A percentile compares a stretch with the other conserved stretches of the same genome.
Conservation (phyloP, 2,329 filamentous ascomycete species). For the Oidium heveae region DNA sequence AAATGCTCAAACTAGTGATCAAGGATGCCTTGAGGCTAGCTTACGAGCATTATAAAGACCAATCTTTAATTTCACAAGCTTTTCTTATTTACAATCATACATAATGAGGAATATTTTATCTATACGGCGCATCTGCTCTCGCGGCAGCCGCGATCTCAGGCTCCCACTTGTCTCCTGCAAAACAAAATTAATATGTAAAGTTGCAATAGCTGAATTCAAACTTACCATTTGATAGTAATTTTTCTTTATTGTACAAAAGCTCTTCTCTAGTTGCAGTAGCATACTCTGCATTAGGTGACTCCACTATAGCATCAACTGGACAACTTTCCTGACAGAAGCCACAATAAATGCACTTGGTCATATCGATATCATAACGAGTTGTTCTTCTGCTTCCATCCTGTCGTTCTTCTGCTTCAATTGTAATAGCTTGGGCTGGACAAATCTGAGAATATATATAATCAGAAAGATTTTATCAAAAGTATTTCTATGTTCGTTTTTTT, state of each 20-base stretch:
- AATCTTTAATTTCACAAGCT: too few species aligned
- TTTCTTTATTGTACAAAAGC: conserved; percentile 90
- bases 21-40: too few species aligned
- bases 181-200: neutral
- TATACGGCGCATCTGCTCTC: conserved; percentile 78
- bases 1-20: too few species aligned
- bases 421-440: conserved; percentile 94
- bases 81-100: too few species aligned
- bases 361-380: conserved; percentile 96
- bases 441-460: conserved; percentile 25
- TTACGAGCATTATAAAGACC: too few species aligned
- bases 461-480: too few species aligned
- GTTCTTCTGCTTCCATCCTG: conserved; percentile 86
- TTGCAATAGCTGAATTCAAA: too few species aligned
- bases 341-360: conserved; percentile 99
- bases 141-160: conserved; percentile 82
- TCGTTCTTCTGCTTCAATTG: conserved; percentile 95
- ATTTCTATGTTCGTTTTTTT: neutral
- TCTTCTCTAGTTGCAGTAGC: conserved; percentile 68
- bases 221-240: conserved; percentile 2
- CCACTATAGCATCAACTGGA: conserved; percentile 84
- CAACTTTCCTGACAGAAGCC: conserved; percentile 98
- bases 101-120: conserved; percentile 23
- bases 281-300: conserved; percentile 50
- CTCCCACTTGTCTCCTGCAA: conserved; percentile 67